A percentile compares a stretch with the other conserved stretches of the same genome.
Evolutionary conservation across 805 yeast species (phyloP).

Genomic region (Candida saitoana): DNA sequence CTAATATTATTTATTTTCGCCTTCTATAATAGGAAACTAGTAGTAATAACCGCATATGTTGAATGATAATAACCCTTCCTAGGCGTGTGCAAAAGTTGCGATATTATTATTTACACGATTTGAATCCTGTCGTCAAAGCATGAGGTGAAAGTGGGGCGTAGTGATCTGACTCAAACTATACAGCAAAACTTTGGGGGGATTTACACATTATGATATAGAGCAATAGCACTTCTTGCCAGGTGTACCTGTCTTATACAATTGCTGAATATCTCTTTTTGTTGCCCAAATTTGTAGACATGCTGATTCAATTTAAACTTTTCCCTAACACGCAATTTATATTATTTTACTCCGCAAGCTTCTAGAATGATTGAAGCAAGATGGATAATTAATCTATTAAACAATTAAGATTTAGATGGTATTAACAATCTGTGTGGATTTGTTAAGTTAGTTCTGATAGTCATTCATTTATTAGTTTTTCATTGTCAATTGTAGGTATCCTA

Average conservation of each 20-base stretch:
- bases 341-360: neutral
- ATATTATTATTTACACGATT: neutral
- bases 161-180: neutral
- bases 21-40: neutral
- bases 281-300: neutral
- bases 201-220: neutral
- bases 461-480: no score
- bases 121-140: neutral
- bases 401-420: no score
- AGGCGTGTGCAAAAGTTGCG: neutral
- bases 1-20: neutral
- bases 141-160: neutral
- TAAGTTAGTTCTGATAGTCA: no score
- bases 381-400: no score
- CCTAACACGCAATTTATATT: neutral
- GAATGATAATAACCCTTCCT: no score
- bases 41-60: neutral
- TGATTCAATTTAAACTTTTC: neutral
- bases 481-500: no score
- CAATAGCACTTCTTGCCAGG: neutral
- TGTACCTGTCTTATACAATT: neutral
- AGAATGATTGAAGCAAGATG: neutral
- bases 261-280: neutral
- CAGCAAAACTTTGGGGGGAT: no score
- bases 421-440: no score